A percentile compares a stretch with the other conserved stretches of the same genome.
Evolutionary conservation across 1,284 basidiomycete genomes (phyloP).

Genomic region (Apiotrichum akiyoshidainum): DNA sequence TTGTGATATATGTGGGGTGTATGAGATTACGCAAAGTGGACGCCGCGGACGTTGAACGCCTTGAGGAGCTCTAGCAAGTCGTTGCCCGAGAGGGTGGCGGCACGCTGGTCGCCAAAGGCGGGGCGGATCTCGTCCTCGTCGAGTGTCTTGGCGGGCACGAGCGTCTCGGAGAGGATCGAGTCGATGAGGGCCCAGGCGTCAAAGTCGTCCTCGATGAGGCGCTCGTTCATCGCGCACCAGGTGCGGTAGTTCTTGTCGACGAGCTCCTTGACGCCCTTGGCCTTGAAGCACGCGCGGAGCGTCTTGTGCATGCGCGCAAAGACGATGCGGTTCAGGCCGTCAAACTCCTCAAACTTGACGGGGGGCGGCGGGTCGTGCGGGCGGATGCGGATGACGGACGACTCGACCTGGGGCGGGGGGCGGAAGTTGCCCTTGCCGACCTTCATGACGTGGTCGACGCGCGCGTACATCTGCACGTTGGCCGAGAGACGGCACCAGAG

Average conservation of each 20-base stretch:
- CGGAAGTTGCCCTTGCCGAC: slow-evolving; percentile 95
- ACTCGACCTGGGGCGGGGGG: slow-evolving; percentile 93
- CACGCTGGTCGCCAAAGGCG: slow-evolving; percentile 65
- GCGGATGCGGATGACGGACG: slow-evolving; percentile 82
- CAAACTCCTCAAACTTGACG: slow-evolving; percentile 94
- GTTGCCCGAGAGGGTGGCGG: slow-evolving; percentile 79
- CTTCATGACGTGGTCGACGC: slow-evolving; percentile 95
- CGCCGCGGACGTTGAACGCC: slow-evolving; percentile 77
- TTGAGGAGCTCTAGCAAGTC: slow-evolving; percentile 73
- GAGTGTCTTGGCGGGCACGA: slow-evolving; percentile 22
- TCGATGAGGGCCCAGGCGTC: slow-evolving; percentile 74
- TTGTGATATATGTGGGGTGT: background rate
- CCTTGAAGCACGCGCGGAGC: slow-evolving; percentile 78
- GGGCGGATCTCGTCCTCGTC: slow-evolving; percentile 21
- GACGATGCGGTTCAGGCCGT: slow-evolving; percentile 86
- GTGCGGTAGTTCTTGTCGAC: slow-evolving; percentile 90
- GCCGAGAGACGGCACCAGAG: slow-evolving; percentile 94
- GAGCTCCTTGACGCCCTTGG: slow-evolving; percentile 92
- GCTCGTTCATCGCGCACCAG: slow-evolving; percentile 80
- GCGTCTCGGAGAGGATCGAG: slow-evolving; percentile 61
- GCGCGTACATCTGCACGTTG: slow-evolving; percentile 93
- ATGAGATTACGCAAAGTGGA: slow-evolving; percentile 68
- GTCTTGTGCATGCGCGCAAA: slow-evolving; percentile 91
- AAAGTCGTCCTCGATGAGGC: slow-evolving; percentile 71
- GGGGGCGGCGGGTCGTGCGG: slow-evolving; percentile 94